Evolutionary conservation across 345 rosid species (phyloP).

Genomic region (Corchorus olitorius): DNA sequence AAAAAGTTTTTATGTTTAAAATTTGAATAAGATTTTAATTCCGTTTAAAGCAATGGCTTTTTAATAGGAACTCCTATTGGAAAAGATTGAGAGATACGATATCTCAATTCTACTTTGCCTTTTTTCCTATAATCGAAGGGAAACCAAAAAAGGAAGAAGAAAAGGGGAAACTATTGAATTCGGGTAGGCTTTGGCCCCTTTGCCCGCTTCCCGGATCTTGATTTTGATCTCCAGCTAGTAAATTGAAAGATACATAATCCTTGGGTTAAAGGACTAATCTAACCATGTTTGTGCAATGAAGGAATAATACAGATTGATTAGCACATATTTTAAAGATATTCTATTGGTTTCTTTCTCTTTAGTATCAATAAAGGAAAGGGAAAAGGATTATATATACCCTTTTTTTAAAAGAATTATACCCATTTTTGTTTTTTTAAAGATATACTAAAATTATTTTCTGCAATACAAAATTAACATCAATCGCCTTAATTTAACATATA

Average conservation of each 20-base stretch:
- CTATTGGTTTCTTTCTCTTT: conserved; percentile 23
- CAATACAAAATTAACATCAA: too few species aligned
- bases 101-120: conserved; percentile 17
- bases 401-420: too few species aligned
- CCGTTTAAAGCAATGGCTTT: conserved; percentile 18
- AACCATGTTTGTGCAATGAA: background rate
- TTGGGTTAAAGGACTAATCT: conserved; percentile 24
- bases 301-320: conserved; percentile 25
- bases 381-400: too few species aligned
- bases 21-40: background rate
- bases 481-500: too few species aligned
- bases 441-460: too few species aligned
- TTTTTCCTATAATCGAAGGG: background rate
- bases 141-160: background rate
- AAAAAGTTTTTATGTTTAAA: conserved; percentile 5
- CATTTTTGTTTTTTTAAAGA: too few species aligned
- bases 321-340: conserved; percentile 30
- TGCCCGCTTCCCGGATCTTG: conserved; percentile 19
- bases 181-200: conserved; percentile 16
- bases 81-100: conserved; percentile 28
- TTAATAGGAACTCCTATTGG: background rate
- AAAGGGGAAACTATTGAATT: background rate
- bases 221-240: conserved; percentile 9
- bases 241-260: background rate
- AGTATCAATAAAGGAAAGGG: too few species aligned